These are phyloP conservation scores for Fusarium aywerte DNA, from an alignment of 2,329 filamentous ascomycete species.

Conservation along the genomic window DNA sequence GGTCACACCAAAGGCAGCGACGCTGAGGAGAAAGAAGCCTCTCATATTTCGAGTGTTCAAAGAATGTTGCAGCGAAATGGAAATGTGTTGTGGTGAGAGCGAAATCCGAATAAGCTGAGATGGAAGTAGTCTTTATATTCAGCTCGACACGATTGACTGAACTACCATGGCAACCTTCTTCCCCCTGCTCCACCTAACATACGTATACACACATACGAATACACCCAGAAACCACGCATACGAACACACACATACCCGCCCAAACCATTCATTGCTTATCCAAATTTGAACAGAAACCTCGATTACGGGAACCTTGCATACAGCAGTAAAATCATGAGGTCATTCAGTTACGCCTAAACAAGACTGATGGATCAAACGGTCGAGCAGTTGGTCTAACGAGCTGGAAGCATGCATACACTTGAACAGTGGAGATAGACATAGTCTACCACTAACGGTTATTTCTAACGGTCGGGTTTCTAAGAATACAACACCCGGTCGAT, in stretches of 20 bases:
- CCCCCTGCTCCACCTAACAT: neutral
- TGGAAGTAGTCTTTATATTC: neutral
- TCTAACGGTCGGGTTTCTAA: neutral
- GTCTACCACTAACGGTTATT: neutral
- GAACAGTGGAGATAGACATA: neutral
- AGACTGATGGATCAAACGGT: neutral
- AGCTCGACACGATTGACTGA: too few relatives aligned
- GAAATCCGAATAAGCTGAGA: neutral
- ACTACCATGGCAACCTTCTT: too few relatives aligned
- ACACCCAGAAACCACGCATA: neutral
- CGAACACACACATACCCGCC: neutral
- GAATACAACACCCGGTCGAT: neutral
- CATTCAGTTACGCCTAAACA: neutral
- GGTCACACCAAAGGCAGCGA: slow-evolving; percentile 15
- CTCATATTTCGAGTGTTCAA: slow-evolving; percentile 20
- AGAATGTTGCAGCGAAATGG: slow-evolving; percentile 18
- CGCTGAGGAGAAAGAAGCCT: slow-evolving; percentile 25
- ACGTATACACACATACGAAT: neutral
- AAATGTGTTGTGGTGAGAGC: neutral
- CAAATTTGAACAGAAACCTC: neutral
- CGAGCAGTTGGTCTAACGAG: slow-evolving; percentile 2
- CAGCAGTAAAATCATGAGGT: slow-evolving; percentile 19
- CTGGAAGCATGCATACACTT: neutral
- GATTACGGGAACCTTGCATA: slow-evolving; percentile 19
- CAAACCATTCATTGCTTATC: neutral